phyloP scores from a whole-genome alignment of 805 yeast species.

The Blastobotrys peoriensis region DNA sequence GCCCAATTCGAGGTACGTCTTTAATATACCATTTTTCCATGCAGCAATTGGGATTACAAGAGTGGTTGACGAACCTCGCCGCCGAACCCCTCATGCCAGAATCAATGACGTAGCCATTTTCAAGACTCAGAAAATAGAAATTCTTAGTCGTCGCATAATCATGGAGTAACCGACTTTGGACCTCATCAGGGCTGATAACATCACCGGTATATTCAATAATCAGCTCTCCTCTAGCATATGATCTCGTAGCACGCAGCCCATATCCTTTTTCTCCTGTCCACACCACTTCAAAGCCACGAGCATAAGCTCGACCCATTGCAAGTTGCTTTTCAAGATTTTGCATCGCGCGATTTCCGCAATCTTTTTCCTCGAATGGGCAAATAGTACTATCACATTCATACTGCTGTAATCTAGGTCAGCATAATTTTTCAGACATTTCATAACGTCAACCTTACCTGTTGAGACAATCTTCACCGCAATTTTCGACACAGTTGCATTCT shows the following conservation, averaged over 20 bases:
- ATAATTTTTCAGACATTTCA: constrained; percentile 1
- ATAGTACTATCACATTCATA: constrained; percentile 31
- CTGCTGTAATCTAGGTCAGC: constrained; percentile 21
- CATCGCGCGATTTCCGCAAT: constrained; percentile 38
- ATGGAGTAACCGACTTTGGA: constrained; percentile 33
- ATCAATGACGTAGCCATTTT: constrained; percentile 40
- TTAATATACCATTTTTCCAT: constrained; percentile 46
- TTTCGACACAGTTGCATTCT: constrained; percentile 20
- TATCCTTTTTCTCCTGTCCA: constrained; percentile 37
- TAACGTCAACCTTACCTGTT: constrained; percentile 23
- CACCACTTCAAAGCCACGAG: constrained; percentile 26
- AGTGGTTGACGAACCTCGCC: constrained; percentile 47
- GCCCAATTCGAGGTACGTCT: constrained; percentile 40
- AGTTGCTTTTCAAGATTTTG: constrained; percentile 21
- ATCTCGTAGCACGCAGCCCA: constrained; percentile 38
- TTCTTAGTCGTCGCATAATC: constrained; percentile 27
- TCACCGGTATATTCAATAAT: constrained; percentile 47
- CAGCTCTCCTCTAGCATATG: constrained; percentile 35
- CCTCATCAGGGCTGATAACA: constrained; percentile 36
- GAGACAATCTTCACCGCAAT: constrained; percentile 34
- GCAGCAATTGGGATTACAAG: constrained; percentile 42
- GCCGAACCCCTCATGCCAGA: constrained; percentile 41
- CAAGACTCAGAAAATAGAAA: constrained; percentile 40
- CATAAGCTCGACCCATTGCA: constrained; percentile 17
- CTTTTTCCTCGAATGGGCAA: constrained; percentile 29